Base-by-base conservation (phyloP, 1,284 basidiomycete genomes). In the Rhodotorula sp. region DNA sequence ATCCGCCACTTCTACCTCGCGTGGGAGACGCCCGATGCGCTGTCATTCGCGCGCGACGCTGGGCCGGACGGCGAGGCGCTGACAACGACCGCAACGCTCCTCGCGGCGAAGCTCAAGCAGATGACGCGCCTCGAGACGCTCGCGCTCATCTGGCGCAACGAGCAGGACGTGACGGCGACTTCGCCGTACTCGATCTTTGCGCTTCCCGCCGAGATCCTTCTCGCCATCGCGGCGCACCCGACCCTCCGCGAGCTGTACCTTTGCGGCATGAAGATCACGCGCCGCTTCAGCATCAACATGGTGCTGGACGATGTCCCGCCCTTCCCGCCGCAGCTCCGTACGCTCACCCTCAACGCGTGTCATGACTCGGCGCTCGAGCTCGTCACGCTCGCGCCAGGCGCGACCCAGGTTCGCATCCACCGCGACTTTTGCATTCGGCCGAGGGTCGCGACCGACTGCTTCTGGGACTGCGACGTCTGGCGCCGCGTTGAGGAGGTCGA, bases 181-280 rank as follows among this genome's bases (percentile, higher is more conserved):
- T 39, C 41, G 21, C 62, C 67, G 4, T 64, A 64, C 54, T 34
- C 25, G 7, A 13, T 61, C 57, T 44, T 10, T 6, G 6, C 21
- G 5, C 51, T 69, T 51, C 56, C 55, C 1, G 39, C 27, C 51
- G 53, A 39, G 12, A n/a, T 69, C 51, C 34, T 66, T 41, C 2
- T 48, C 55, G 53, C 60, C 17, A 50, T 70, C 37, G 17, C 60
- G 3, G 22, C 37, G 13, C 55, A 34, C 27, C 32, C 54, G 12
- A 27, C 59, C 6, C 58, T 70, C 48, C 48, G 32, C 27, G 41
- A 55, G n/a, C 59, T 70, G 32, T 66, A 62, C 54, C 55, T 70
- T 15, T 70, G 64, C 69, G 69, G 69, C 13, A 36, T 70, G 55
- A 51, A 58, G n/a, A 10, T 69, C 46, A 29, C 61, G 32, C 50